These are phyloP conservation scores for Fraxinus americana DNA, from an alignment of 257 asterid genomes.

Conservation along the genomic window DNA sequence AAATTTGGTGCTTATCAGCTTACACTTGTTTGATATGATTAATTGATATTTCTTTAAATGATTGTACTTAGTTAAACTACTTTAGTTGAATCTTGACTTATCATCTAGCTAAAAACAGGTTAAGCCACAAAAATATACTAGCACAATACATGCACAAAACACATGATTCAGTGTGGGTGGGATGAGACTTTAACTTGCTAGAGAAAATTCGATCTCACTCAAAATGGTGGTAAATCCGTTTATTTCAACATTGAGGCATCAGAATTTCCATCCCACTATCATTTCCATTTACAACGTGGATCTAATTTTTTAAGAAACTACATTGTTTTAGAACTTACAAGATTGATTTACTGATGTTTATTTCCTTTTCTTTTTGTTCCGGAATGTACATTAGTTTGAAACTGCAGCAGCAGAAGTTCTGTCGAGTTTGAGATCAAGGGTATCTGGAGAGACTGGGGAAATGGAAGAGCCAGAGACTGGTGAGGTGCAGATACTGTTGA, in stretches of 20 bases:
- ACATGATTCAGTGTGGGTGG: not conserved
- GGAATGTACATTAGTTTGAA: constrained; percentile 63
- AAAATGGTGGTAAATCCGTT: not conserved
- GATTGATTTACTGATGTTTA: constrained; percentile 20
- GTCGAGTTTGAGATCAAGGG: constrained; percentile 76
- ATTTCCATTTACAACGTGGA: not conserved
- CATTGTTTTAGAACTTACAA: not conserved
- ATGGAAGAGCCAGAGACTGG: constrained; percentile 90
- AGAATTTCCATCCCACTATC: not conserved
- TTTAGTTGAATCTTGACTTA: not conserved
- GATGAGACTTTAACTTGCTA: not conserved
- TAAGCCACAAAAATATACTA: not conserved
- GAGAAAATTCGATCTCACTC: not conserved
- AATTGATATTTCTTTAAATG: not conserved
- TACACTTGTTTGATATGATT: not conserved
- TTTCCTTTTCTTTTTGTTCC: constrained; percentile 12
- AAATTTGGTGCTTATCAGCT: not conserved
- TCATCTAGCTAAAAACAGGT: not conserved
- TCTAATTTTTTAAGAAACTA: not conserved
- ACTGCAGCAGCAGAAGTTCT: constrained; percentile 93
- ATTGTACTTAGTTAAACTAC: not conserved
- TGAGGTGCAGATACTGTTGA: constrained; percentile 90
- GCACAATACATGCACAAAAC: not conserved
- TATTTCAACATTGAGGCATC: not conserved
- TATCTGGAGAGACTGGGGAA: constrained; percentile 79